phyloP scores from a whole-genome alignment of 192 early-diverging fungal genomes.

The Backusella sp. region DNA sequence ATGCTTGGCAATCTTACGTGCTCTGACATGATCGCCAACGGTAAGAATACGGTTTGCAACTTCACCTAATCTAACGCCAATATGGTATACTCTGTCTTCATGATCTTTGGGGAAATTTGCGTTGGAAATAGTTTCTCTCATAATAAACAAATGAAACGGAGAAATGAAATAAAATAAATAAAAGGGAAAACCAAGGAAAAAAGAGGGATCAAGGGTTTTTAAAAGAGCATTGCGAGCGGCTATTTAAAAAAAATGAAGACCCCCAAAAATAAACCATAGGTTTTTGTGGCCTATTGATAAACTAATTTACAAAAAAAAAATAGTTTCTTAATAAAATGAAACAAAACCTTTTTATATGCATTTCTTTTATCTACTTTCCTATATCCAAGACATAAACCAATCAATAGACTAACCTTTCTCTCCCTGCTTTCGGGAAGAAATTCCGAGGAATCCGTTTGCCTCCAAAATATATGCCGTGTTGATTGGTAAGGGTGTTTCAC shows the following conservation, averaged over 20 bases:
- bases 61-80: slow-evolving; percentile 74
- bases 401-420: neutral
- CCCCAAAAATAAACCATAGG: neutral
- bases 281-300: neutral
- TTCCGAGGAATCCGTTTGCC: neutral
- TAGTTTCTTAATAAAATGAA: neutral
- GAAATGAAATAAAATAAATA: slow-evolving; percentile 10
- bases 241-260: neutral
- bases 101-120: slow-evolving; percentile 82
- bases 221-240: neutral
- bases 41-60: slow-evolving; percentile 87
- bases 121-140: slow-evolving; percentile 45
- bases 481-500: neutral
- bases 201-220: neutral
- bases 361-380: neutral
- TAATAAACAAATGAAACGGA: slow-evolving; percentile 8
- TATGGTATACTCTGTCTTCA: slow-evolving; percentile 81
- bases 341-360: neutral
- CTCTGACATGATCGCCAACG: slow-evolving; percentile 82
- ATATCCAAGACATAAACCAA: neutral
- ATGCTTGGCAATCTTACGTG: slow-evolving; percentile 56
- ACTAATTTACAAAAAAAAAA: neutral
- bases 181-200: neutral
- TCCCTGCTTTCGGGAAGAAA: neutral
- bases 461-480: too few relatives aligned